Conservation (phyloP, 2,329 filamentous ascomycete species). For the Lachnellula hyalina region DNA sequence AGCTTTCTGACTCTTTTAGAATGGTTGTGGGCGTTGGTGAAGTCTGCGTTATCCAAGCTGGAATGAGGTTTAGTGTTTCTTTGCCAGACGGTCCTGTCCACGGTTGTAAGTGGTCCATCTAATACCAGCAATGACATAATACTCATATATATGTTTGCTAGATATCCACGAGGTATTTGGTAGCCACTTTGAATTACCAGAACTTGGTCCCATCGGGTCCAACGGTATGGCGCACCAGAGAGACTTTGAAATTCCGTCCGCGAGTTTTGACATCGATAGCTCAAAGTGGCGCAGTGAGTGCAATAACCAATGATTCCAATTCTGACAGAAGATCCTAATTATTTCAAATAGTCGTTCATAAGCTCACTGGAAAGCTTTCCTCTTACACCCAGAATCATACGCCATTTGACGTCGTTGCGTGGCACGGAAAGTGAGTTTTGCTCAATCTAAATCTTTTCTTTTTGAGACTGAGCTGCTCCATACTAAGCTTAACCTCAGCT, state of each 20-base stretch:
- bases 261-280: constrained; percentile 42
- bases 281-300: constrained; percentile 12
- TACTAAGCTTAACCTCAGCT: neutral
- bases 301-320: neutral
- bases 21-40: constrained; percentile 58
- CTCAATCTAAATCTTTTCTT: constrained; percentile 17
- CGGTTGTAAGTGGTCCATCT: constrained; percentile 35
- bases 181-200: constrained; percentile 56
- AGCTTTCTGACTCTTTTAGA: neutral
- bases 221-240: constrained; percentile 58
- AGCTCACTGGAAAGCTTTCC: constrained; percentile 62
- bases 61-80: constrained; percentile 55
- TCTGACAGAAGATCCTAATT: constrained; percentile 33
- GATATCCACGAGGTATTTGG: constrained; percentile 61
- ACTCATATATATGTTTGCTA: no score
- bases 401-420: constrained; percentile 71
- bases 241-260: constrained; percentile 58
- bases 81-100: constrained; percentile 52
- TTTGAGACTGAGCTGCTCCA: no score
- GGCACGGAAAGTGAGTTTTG: constrained; percentile 69
- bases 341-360: constrained; percentile 41
- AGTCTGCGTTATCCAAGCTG: constrained; percentile 57
- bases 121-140: no score
- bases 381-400: constrained; percentile 58
- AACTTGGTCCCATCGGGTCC: constrained; percentile 58